Evolutionary conservation across 768 basidiomycete genomes (phyloP), one percentile per base, ranked within the genome.

Genomic region (Trametes elegans): DNA sequence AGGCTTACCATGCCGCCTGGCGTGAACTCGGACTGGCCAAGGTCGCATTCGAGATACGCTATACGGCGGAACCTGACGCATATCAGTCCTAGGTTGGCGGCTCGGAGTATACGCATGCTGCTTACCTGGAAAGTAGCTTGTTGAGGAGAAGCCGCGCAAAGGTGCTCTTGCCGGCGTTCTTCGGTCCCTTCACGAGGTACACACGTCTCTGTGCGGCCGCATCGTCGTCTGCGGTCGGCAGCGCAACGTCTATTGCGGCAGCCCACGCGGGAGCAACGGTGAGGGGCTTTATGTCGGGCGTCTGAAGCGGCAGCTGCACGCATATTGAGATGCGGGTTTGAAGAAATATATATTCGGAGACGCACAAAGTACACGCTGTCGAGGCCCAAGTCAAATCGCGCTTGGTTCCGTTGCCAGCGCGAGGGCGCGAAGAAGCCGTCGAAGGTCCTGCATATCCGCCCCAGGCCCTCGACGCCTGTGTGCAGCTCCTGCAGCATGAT

Each of bases 21-120:
- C 0, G 88, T 87, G 66, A 98, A 96, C 69, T 98, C 95, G 3
- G 93, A 88, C 70, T 99, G 96, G 16, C 96, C 96, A 3, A 91
- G 63, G 70, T 99, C 96, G 55, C 90, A 91, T 67, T 98, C 96
- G 7, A 99, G 78, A 67, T 82, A 97, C 0, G 93, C 95, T 3
- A 98, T 92, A n/a, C 77, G 78, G 21, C 76, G 75, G 71, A 90
- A 91, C 26, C 88, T 92, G 55, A 11, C 32, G 3, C 3, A 5
- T 27, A 24, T 14, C 13, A 10, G 9, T 24, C 11, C n/a, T n/a
- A n/a, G n/a, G n/a, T n/a, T n/a, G n/a, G n/a, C n/a, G n/a, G 53
- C 6, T 16, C n/a, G 39, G 24, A 39, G 26, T 29, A n/a, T n/a
- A n/a, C n/a, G n/a, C n/a, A n/a, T n/a, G 21, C 10, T 56, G 68